A percentile compares a stretch with the other conserved stretches of the same genome.
These are phyloP conservation scores for Discostella stelligera DNA, from an alignment of 352 stramenopile species.

Conservation along the genomic window DNA sequence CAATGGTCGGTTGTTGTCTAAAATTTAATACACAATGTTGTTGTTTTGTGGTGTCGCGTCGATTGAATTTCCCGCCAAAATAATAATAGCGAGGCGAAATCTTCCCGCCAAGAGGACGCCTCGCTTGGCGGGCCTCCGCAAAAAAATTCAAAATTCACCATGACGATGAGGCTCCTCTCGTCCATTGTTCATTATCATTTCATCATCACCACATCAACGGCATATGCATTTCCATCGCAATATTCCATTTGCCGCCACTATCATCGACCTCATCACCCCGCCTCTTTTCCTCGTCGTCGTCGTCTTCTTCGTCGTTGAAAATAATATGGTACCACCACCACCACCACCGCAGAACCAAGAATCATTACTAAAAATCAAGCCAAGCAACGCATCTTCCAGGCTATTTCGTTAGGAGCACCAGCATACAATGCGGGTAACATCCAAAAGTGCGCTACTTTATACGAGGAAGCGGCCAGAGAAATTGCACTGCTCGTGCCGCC, in stretches of 20 bases:
- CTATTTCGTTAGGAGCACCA: slow-evolving; percentile 53
- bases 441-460: slow-evolving; percentile 40
- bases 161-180: background rate
- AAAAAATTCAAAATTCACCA: background rate
- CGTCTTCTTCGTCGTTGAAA: background rate
- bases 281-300: background rate
- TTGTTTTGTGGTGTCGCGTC: background rate
- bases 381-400: slow-evolving; percentile 40
- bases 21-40: too few species aligned
- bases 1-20: too few species aligned
- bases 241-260: slow-evolving; percentile 1
- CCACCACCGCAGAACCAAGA: background rate
- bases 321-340: background rate
- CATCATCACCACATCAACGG: background rate
- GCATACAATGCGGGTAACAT: slow-evolving; percentile 59
- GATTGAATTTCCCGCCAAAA: background rate
- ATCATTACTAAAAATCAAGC: slow-evolving; percentile 22
- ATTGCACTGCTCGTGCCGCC: slow-evolving; percentile 44
- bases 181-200: background rate
- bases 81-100: too few species aligned
- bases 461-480: slow-evolving; percentile 42
- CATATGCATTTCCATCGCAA: background rate
- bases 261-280: background rate
- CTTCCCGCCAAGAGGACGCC: too few species aligned
- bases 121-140: too few species aligned